These are phyloP conservation scores for Oryza brachyantha DNA, from an alignment of 176 grass and related monocot species.

Conservation along the genomic window DNA sequence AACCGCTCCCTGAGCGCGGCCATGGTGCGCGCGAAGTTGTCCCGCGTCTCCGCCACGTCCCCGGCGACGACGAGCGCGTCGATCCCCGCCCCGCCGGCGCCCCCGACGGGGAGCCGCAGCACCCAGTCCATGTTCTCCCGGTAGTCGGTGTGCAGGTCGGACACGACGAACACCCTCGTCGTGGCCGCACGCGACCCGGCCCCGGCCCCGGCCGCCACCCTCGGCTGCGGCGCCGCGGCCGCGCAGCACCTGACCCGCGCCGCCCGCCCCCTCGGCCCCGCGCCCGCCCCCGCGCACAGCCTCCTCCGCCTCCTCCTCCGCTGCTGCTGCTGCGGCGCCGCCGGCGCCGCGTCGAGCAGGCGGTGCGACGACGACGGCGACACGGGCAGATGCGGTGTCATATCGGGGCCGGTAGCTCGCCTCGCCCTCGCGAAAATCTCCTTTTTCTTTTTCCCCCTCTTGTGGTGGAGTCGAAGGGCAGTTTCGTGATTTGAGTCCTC, in stretches of 20 bases:
- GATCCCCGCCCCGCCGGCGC: not conserved
- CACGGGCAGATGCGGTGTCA: slow-evolving; percentile 54
- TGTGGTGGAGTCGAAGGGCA: not conserved
- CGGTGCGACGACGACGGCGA: not conserved
- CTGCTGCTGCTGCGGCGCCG: slow-evolving; percentile 10
- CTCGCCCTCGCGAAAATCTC: slow-evolving; percentile 29
- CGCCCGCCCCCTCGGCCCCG: not conserved
- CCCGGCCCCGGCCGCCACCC: not conserved
- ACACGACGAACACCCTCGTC: slow-evolving; percentile 78
- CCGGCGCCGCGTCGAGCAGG: slow-evolving; percentile 33
- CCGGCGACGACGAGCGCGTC: slow-evolving; percentile 88
- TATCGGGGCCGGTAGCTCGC: slow-evolving; percentile 6
- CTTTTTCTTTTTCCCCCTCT: not conserved
- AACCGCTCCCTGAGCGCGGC: slow-evolving; percentile 59
- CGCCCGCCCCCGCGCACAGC: not conserved
- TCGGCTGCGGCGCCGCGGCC: slow-evolving; percentile 22
- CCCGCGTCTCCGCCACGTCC: slow-evolving; percentile 77
- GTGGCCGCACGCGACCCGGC: not conserved
- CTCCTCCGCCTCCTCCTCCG: slow-evolving; percentile 17
- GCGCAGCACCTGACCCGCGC: slow-evolving; percentile 24
- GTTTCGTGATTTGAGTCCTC: not conserved
- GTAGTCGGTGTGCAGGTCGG: slow-evolving; percentile 92
- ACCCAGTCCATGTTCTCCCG: slow-evolving; percentile 98
- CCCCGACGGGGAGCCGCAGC: slow-evolving; percentile 40
- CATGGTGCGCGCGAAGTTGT: slow-evolving; percentile 75